Percentiles rank a stretch among this genome's conserved stretches.
phyloP scores from a whole-genome alignment of 106 monocot species.

The Dendrobium catenatum region DNA sequence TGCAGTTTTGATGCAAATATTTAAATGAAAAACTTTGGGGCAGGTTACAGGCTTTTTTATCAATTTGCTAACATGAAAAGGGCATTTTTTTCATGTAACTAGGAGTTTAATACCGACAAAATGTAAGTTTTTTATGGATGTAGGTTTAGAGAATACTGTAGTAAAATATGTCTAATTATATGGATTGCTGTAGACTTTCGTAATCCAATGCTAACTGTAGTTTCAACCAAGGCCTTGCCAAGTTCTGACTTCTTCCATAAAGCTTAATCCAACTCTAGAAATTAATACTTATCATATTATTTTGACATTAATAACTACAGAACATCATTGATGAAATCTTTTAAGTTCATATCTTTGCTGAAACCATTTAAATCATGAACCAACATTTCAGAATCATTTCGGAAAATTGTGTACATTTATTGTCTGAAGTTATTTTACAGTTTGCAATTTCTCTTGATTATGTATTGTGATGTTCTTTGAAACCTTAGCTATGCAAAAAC shows the following conservation, averaged over 20 bases:
- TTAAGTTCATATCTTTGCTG: neutral
- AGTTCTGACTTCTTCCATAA: neutral
- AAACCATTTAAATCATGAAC: neutral
- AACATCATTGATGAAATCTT: neutral
- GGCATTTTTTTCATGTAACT: too few relatives aligned
- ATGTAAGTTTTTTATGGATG: too few relatives aligned
- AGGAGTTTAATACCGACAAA: too few relatives aligned
- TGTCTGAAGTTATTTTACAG: too few relatives aligned
- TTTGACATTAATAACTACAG: neutral
- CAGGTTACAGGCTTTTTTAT: too few relatives aligned
- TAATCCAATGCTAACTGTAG: neutral
- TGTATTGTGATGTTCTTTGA: too few relatives aligned
- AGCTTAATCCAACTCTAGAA: neutral
- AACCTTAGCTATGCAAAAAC: too few relatives aligned
- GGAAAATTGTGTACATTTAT: neutral
- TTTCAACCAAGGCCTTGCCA: neutral
- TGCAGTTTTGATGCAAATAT: neutral
- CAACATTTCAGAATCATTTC: neutral
- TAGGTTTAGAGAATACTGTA: too few relatives aligned
- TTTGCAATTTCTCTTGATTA: too few relatives aligned
- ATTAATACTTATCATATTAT: neutral
- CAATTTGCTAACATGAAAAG: too few relatives aligned
- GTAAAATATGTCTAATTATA: too few relatives aligned
- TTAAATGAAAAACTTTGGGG: neutral
- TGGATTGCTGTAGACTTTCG: too few relatives aligned